Base-by-base conservation (phyloP, 305 asterid genomes). In the Caryopteris hybrid region DNA sequence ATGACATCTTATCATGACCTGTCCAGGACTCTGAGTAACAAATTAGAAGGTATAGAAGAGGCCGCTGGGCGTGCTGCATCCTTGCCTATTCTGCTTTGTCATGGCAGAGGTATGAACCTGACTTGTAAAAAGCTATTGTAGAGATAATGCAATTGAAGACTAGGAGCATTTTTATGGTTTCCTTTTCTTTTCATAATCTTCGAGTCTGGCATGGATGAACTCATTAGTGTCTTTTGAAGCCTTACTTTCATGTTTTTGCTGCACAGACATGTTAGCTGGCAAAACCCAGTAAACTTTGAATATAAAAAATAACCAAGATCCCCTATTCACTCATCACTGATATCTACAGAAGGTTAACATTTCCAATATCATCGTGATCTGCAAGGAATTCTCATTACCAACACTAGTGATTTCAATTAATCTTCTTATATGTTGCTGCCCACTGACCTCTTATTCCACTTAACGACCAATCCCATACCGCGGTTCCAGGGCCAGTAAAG, bases 71-170 rank as follows among this genome's bases (percentile, higher is more conserved):
- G 92, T 56, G 91, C 94, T 76, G 83, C 91, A 52, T 84, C 95
- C 70, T 79, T 90, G 88, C 96, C 97, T 36, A 73, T 86, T 79
- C 77, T 86, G 77, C 85, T 86, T 33, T 90, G 97, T 81, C 97
- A 90, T 76, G 97, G 97, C 64, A 83, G 36, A 86, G 94, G 97
- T 90, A 86, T 29, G 52, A 20, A 64, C 23, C 43, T 56, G 29
- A 58, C 13, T 25, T 41, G 12, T 48, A n/a, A 8, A 23, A 50
- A 48, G 46, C 8, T 71, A 69, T 48, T 38, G 41, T 6, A 17
- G 62, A 48, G 50, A 69, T 8, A 29, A 47, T 47, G 20, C 41
- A 10, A 23, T 70, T 25, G 33, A 33, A 23, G 25, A 51, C 34
- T 50, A 25, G 27, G 51, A 33, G 38, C 42, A 41, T 51, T 34